Evolutionary conservation across 164 flowering plant species (phyloP), one percentile per base, ranked within the genome.

Genomic region (Amborella trichopoda): DNA sequence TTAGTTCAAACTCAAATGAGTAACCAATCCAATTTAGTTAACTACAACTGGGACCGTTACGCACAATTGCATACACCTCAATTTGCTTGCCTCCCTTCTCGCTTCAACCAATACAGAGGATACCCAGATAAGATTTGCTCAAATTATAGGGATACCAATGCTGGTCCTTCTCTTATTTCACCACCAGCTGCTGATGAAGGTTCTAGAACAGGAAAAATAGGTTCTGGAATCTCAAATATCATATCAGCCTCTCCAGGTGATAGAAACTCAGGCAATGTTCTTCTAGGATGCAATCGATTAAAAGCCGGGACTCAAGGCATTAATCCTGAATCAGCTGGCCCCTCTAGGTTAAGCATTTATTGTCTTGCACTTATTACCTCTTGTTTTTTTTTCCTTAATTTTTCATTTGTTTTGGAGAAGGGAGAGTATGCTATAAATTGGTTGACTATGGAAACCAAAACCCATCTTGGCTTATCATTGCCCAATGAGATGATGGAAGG

Each of bases 161-260:
- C 63, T n/a, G 65, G 74, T 53, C 71, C 86, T 44, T 71, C 88
- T 19, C 26, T 68, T 37, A 65, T 76, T 48, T 68, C 95, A 49
- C 82, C 73, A 25, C 58, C 78, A 20, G 97, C 88, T 45, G 91
- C 95, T 53, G 98, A 90, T 72, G 98, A 90, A 59, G 95, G 98
- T 34, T 90, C 95, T 17, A 73, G 98, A 72, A 86, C 95, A 24
- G 95, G 98, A n/a, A 78, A 77, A 18, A 86, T 81, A 66, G 89
- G 91, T 14, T 78, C 94, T 21, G 80, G 84, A 40, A 60, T 85
- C 23, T 61, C 71, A 64, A 73, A 66, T 46, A 61, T 75, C 14
- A 28, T 72, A 22, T 73, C 62, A 56, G 62, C 81, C 42, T 38
- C 41, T 10, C 6, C 41, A 38, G 53, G 46, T 37, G 90, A 76